Evolutionary conservation across 225 moss, liverwort and hornwort genomes (phyloP), one percentile per base, ranked within the genome.

Genomic region (Antitrichia curtipendula): DNA sequence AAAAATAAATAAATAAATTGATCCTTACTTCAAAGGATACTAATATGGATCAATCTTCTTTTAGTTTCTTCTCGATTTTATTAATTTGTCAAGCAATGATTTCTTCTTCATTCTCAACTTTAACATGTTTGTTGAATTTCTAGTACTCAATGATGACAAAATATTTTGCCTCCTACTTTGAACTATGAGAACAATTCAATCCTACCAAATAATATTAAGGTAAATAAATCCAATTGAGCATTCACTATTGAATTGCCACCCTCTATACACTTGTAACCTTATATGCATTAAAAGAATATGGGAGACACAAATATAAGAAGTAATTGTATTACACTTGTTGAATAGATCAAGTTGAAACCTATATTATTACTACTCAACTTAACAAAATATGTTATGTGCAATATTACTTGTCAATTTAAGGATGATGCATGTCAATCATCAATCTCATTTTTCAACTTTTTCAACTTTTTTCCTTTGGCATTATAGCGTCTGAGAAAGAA

Each of bases 81-180:
- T 65, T 65, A 20, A 65, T 11, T 65, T 65, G n/a, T n/a, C 65
- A 36, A 65, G 12, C 9, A 5, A 0, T 0, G 0, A 36, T 34
- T 64, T 9, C 65, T 62, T 62, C 62, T 65, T 10, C 36, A 65
- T 65, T 19, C 10, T n/a, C n/a, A n/a, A n/a, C n/a, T n/a, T n/a
- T n/a, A 11, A 12, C 12, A 0, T n/a, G 0, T 21, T 38, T 22
- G 6, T 38, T n/a, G n/a, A n/a, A n/a, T n/a, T 20, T n/a, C 21
- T 66, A n/a, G 7, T 22, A n/a, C 12, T n/a, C 12, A 66, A 25
- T 41, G 41, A 70, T 16, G 27, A 70, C 15, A 70, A 40, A 40
- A 41, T 70, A 70, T 27, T 41, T 41, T 70, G 27, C 16, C 5
- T 41, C 9, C 3, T 25, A 8, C 2, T 1, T 27, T 25, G 27